Percentiles rank a stretch among this genome's conserved stretches.
Conservation (phyloP, 495 filamentous ascomycete genomes). For the Cenococcum geophilum region DNA sequence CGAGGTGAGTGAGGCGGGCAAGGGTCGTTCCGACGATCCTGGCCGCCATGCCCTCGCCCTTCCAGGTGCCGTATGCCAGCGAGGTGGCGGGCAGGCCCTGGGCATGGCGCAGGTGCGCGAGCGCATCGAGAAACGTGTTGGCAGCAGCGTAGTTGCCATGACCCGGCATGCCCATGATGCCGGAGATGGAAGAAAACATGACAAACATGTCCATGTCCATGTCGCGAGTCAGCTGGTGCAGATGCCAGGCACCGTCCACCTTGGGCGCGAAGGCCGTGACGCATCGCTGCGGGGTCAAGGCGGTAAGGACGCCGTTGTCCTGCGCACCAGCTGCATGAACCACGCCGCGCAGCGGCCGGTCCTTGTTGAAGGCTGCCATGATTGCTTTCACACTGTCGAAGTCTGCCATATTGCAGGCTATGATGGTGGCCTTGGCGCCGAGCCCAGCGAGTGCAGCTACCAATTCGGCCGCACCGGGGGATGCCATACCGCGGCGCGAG, state of each 20-base stretch:
- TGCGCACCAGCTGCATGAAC: constrained; percentile 28
- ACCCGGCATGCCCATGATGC: constrained; percentile 5
- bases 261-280: constrained; percentile 10
- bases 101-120: constrained; percentile 17
- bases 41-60: constrained; percentile 32
- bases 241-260: constrained; percentile 15
- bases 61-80: constrained; percentile 32
- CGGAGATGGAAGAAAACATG: constrained; percentile 11
- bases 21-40: constrained; percentile 13
- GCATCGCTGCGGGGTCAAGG: constrained; percentile 17
- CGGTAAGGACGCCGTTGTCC: constrained; percentile 23
- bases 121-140: constrained; percentile 15
- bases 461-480: constrained; percentile 4
- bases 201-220: constrained; percentile 19
- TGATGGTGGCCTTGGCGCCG: constrained; percentile 16
- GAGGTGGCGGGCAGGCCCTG: constrained; percentile 22
- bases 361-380: neutral
- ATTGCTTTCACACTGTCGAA: constrained; percentile 13
- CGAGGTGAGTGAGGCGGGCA: constrained; percentile 11
- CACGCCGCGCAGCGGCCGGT: constrained; percentile 26
- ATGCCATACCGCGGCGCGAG: constrained; percentile 17
- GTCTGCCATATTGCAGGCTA: constrained; percentile 8
- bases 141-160: constrained; percentile 6
- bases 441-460: constrained; percentile 5
- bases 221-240: constrained; percentile 14